Base-by-base conservation (phyloP, 306 rosid genomes). In the Corylus heterophylla region DNA sequence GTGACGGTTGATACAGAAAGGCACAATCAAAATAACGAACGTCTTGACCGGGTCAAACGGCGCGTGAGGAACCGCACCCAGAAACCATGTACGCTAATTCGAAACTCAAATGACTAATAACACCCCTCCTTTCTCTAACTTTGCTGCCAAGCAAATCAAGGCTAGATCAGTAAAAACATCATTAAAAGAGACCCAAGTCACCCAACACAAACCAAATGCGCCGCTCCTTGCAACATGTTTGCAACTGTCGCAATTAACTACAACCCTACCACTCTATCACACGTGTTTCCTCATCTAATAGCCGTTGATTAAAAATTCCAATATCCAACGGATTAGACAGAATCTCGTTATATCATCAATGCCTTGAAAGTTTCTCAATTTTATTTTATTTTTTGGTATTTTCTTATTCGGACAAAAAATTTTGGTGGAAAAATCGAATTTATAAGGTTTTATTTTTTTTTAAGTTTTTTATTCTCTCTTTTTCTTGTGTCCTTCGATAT, bases 11-110 rank as follows among this genome's bases (percentile, higher is more conserved):
- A 5, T 42, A 12, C 44, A 54, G 17, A 69, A 47, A 44, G 56
- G 52, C 29, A 5, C 10, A 18, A 17, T 11, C 7, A 59, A 31
- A 20, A 7, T 16, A 62, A 77, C 63, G 76, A 76, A 31, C 5
- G 56, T 3, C 3, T 78, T 76, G 84, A 78, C 80, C 22, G 61
- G 54, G 84, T 83, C 82, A 83, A 75, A 51, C 44, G 77, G 82
- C 82, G 52, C 35, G 71, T 71, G 72, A 49, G 1, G 7, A 14
- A 29, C 11, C 13, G 3, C 14, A 2, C 42, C 45, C 76, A 12
- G 44, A 71, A 71, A 18, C 54, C 5, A 25, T 5, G 5, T 13
- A 29, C 22, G 47, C 42, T 37, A 9, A 17, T 12, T 44, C 29
- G 27, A 44, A 47, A 12, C 1, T 8, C 0, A 76, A 56, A 2